Conservation (phyloP, 208 protist genomes). For the Trypanosoma boissoni region DNA sequence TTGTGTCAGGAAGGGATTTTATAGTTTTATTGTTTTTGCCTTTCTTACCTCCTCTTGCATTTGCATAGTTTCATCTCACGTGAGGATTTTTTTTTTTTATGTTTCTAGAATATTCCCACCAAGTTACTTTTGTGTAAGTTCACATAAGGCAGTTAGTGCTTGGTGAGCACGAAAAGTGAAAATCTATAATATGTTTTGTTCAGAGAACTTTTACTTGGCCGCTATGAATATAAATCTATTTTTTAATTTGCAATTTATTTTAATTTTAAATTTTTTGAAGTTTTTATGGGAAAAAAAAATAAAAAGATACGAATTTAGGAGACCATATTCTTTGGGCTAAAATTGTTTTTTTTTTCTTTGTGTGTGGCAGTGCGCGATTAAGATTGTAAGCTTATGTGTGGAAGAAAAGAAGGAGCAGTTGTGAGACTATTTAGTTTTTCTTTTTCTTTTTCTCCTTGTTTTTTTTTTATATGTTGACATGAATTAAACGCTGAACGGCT, state of each 20-base stretch:
- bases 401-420: too few relatives aligned
- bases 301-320: neutral
- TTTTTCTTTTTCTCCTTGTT: conserved; percentile 11
- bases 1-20: neutral
- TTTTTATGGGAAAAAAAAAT: conserved; percentile 3
- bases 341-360: too few relatives aligned
- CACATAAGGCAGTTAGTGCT: too few relatives aligned
- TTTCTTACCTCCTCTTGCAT: conserved; percentile 1
- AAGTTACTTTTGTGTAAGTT: too few relatives aligned
- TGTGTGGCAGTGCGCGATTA: too few relatives aligned
- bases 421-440: conserved; percentile 1
- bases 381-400: too few relatives aligned
- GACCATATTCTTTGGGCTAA: neutral
- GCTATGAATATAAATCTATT: neutral
- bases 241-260: neutral
- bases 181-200: too few relatives aligned
- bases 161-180: too few relatives aligned
- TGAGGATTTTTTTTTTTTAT: too few relatives aligned
- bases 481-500: too few relatives aligned
- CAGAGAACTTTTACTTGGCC: too few relatives aligned
- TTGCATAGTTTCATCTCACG: neutral
- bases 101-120: too few relatives aligned
- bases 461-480: neutral
- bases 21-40: conserved; percentile 16
- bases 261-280: neutral